These are phyloP conservation scores for Botrytis paeoniae DNA, from an alignment of 2,329 filamentous ascomycete genomes.

Conservation along the genomic window DNA sequence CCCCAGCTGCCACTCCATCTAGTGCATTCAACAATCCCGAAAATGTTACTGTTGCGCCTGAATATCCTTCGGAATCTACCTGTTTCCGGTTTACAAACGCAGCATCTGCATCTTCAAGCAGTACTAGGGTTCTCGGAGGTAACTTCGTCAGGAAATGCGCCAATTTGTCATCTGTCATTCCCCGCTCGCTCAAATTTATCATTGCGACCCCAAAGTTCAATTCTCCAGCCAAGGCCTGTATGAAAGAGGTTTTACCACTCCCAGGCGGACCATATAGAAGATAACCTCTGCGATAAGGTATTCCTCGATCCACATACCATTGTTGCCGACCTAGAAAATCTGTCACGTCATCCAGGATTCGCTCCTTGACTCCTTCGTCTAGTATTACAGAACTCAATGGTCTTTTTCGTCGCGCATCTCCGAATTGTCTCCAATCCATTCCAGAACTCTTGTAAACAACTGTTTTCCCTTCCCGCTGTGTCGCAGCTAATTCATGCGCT, in stretches of 20 bases:
- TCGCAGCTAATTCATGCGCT: constrained; percentile 75
- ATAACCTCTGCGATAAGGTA: constrained; percentile 75
- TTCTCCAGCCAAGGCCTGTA: constrained; percentile 82
- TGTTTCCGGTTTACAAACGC: constrained; percentile 52
- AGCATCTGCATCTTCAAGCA: constrained; percentile 56
- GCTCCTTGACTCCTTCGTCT: constrained; percentile 67
- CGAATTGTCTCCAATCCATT: constrained; percentile 81
- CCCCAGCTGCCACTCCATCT: constrained; percentile 90
- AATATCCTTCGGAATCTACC: constrained; percentile 47
- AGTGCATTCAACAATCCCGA: constrained; percentile 83
- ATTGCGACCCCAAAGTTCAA: constrained; percentile 53
- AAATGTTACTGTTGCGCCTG: constrained; percentile 59
- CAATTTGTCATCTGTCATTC: constrained; percentile 57
- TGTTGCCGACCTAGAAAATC: constrained; percentile 65
- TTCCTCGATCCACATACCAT: constrained; percentile 79
- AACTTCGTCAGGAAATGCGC: constrained; percentile 50
- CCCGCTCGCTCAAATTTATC: constrained; percentile 48
- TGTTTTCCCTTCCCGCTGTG: constrained; percentile 87
- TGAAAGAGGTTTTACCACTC: constrained; percentile 86
- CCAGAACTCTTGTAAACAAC: constrained; percentile 84
- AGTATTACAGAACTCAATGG: constrained; percentile 85
- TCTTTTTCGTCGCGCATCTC: constrained; percentile 79
- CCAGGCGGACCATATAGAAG: constrained; percentile 75
- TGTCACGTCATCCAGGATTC: constrained; percentile 48
- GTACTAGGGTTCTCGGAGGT: constrained; percentile 51